A percentile compares a stretch with the other conserved stretches of the same genome.
Evolutionary conservation across 306 rosid species (phyloP).

Genomic region (Prosopis cineraria): DNA sequence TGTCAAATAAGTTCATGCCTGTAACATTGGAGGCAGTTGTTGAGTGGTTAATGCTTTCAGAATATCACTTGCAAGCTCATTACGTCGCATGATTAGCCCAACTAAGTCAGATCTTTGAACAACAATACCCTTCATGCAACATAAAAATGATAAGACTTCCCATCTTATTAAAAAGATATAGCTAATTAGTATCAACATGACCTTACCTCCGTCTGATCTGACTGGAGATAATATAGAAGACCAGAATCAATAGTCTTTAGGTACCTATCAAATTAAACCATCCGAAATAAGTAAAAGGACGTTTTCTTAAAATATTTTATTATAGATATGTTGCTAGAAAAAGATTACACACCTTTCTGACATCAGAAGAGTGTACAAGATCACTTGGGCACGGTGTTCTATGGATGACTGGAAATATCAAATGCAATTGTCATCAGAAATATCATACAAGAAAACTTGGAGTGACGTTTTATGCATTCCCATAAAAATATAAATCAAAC

Average conservation of each 20-base stretch:
- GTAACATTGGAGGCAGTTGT: constrained; percentile 79
- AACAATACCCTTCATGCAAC: constrained; percentile 60
- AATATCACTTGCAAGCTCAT: constrained; percentile 85
- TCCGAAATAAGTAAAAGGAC: constrained; percentile 21
- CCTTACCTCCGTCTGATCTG: constrained; percentile 80
- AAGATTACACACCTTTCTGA: constrained; percentile 72
- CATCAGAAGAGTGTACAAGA: constrained; percentile 85
- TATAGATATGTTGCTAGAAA: constrained; percentile 3
- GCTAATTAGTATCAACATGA: background rate
- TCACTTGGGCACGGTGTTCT: constrained; percentile 93
- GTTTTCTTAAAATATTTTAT: background rate
- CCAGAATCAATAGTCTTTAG: constrained; percentile 74
- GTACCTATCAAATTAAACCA: constrained; percentile 57
- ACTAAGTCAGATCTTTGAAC: constrained; percentile 86
- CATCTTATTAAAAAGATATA: constrained; percentile 25
- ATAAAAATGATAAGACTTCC: constrained; percentile 28
- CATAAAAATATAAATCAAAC: constrained; percentile 27
- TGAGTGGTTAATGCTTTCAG: constrained; percentile 75
- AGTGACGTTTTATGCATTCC: background rate
- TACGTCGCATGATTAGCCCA: constrained; percentile 87
- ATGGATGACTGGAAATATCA: constrained; percentile 64
- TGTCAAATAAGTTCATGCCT: constrained; percentile 45
- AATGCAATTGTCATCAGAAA: constrained; percentile 35
- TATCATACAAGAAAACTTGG: constrained; percentile 9
- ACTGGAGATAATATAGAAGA: constrained; percentile 85